phyloP scores from a whole-genome alignment of 345 rosid species.

The Linum tenue region DNA sequence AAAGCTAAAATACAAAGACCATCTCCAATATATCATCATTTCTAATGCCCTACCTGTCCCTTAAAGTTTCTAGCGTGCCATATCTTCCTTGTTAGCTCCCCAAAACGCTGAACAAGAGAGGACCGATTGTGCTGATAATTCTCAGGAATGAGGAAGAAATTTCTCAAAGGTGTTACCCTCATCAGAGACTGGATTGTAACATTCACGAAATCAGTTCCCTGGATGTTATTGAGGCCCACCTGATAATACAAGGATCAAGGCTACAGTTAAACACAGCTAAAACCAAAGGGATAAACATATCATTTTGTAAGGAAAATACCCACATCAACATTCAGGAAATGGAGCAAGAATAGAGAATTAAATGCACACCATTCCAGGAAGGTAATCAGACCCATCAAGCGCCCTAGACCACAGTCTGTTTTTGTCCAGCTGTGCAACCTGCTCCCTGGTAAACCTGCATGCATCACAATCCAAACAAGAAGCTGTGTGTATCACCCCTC shows the following conservation, averaged over 20 bases:
- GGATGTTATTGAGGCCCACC: conserved; percentile 95
- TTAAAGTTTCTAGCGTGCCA: conserved; percentile 96
- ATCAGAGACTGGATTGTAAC: too few relatives aligned
- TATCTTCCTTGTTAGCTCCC: conserved; percentile 86
- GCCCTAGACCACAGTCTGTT: conserved; percentile 75
- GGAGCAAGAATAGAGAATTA: not conserved
- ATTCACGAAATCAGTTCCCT: conserved; percentile 66
- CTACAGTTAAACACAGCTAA: not conserved
- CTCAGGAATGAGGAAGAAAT: conserved; percentile 5
- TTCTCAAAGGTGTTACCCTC: too few relatives aligned
- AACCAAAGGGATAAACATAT: conserved; percentile 1
- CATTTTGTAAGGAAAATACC: not conserved
- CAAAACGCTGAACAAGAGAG: conserved; percentile 85
- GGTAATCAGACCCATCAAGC: conserved; percentile 92
- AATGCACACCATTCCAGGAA: conserved; percentile 29
- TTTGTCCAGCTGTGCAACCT: conserved; percentile 38
- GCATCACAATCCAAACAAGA: too few relatives aligned
- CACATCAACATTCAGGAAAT: not conserved
- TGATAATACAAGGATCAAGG: conserved; percentile 18
- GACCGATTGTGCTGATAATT: conserved; percentile 74
- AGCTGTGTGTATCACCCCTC: too few relatives aligned
- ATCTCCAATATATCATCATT: conserved; percentile 2
- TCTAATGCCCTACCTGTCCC: conserved; percentile 64
- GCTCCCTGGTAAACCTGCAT: conserved; percentile 68
- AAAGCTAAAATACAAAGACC: conserved; percentile 2